Percentiles rank a stretch among this genome's conserved stretches.
These are phyloP conservation scores for Funneliformis caledonium DNA, from an alignment of 371 early-diverging fungal species.

Conservation along the genomic window DNA sequence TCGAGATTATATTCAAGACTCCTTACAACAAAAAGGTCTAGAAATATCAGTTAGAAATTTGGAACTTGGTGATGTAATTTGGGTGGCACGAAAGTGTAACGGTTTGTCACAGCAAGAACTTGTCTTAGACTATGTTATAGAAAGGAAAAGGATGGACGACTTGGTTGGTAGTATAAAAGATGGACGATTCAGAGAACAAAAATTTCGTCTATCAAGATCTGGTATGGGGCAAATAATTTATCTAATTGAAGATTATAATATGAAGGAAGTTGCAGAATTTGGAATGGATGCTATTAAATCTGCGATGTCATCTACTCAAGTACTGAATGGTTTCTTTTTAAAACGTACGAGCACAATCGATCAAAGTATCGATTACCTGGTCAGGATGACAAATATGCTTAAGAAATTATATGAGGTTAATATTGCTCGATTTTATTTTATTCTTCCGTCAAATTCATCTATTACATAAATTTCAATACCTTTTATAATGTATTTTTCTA, in stretches of 20 bases:
- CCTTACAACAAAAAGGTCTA: slow-evolving; percentile 64
- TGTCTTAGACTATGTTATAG: slow-evolving; percentile 85
- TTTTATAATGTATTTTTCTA: slow-evolving; percentile 38
- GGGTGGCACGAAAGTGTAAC: slow-evolving; percentile 76
- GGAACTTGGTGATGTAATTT: slow-evolving; percentile 87
- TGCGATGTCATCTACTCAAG: slow-evolving; percentile 70
- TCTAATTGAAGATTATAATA: slow-evolving; percentile 78
- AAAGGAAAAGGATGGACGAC: slow-evolving; percentile 96
- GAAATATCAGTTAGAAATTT: slow-evolving; percentile 63
- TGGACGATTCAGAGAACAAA: slow-evolving; percentile 96
- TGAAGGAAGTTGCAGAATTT: slow-evolving; percentile 56
- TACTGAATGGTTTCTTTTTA: slow-evolving; percentile 74
- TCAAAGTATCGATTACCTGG: slow-evolving; percentile 80
- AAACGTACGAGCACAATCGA: slow-evolving; percentile 70
- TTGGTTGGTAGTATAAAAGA: slow-evolving; percentile 91
- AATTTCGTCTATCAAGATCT: slow-evolving; percentile 70
- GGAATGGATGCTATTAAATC: slow-evolving; percentile 67
- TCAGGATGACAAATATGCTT: slow-evolving; percentile 59
- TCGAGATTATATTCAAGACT: slow-evolving; percentile 72
- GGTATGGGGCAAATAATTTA: slow-evolving; percentile 80
- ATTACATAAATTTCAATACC: background rate
- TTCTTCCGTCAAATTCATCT: slow-evolving; percentile 3
- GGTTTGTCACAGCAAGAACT: slow-evolving; percentile 60
- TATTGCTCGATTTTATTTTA: background rate
- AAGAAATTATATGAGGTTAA: slow-evolving; percentile 54